These are phyloP conservation scores for Cryomyces minteri DNA, from an alignment of 495 filamentous ascomycete species.

Conservation along the genomic window DNA sequence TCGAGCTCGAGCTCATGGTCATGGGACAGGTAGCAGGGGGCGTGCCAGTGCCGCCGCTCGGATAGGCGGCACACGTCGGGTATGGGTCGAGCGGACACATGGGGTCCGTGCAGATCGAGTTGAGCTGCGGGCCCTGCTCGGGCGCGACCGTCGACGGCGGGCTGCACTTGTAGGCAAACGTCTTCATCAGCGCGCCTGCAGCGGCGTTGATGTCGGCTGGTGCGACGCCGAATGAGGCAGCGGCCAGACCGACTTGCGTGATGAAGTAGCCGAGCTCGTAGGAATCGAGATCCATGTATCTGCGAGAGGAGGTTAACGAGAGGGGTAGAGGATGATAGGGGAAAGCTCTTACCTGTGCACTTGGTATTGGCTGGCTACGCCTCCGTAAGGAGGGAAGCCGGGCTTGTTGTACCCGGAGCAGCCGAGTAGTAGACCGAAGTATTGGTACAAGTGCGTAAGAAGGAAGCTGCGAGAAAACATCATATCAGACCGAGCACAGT, in stretches of 20 bases:
- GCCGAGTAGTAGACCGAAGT: slow-evolving; percentile 30
- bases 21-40: too few relatives aligned
- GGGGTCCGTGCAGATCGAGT: slow-evolving; percentile 4
- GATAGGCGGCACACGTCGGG: slow-evolving; percentile 1
- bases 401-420: slow-evolving; percentile 25
- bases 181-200: slow-evolving; percentile 18
- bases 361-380: slow-evolving; percentile 23
- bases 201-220: slow-evolving; percentile 19
- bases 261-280: slow-evolving; percentile 32
- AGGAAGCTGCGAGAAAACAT: slow-evolving; percentile 19
- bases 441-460: slow-evolving; percentile 33
- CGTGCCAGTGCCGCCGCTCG: too few relatives aligned
- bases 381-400: slow-evolving; percentile 24
- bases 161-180: slow-evolving; percentile 27
- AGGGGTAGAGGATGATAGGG: background rate
- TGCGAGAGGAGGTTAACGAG: slow-evolving; percentile 1
- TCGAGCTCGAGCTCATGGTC: too few relatives aligned
- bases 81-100: slow-evolving; percentile 2
- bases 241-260: slow-evolving; percentile 27
- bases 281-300: slow-evolving; percentile 31
- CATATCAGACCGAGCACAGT: background rate
- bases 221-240: slow-evolving; percentile 31
- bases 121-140: background rate
- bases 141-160: slow-evolving; percentile 14
- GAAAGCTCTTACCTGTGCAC: slow-evolving; percentile 24